Evolutionary conservation across 495 filamentous ascomycete species (phyloP).

Genomic region (Aspergillus saccharolyticus): DNA sequence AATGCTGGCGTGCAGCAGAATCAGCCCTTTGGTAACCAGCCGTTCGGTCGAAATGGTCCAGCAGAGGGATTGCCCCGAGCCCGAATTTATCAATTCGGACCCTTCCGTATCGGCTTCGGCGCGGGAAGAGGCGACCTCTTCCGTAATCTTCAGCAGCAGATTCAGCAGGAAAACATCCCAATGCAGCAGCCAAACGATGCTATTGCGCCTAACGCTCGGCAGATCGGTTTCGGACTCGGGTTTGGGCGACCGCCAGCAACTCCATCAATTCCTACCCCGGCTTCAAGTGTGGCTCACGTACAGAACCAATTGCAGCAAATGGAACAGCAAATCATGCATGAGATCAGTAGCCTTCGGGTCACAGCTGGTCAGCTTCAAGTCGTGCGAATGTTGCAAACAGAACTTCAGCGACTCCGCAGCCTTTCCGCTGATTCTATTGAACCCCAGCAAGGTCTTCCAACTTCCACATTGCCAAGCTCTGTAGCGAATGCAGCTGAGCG

Average conservation of each 20-base stretch:
- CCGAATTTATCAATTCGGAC: conserved; percentile 51
- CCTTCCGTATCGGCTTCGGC: conserved; percentile 55
- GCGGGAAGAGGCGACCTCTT: conserved; percentile 50
- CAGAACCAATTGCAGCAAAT: conserved; percentile 56
- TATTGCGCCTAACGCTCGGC: conserved; percentile 30
- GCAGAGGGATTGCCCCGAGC: conserved; percentile 36
- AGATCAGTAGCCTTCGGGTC: conserved; percentile 51
- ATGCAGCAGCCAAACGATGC: conserved; percentile 30
- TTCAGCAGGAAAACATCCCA: conserved; percentile 38
- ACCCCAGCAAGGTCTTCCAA: conserved; percentile 15
- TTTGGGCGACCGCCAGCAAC: conserved; percentile 35
- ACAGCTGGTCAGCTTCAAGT: conserved; percentile 52
- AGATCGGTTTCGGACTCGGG: conserved; percentile 42
- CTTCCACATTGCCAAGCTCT: conserved; percentile 19
- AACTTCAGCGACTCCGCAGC: conserved; percentile 57
- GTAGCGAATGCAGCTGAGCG: conserved; percentile 20
- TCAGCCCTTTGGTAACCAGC: conserved; percentile 27
- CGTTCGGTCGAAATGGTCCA: conserved; percentile 26
- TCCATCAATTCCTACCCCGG: conserved; percentile 14
- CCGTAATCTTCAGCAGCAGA: conserved; percentile 48
- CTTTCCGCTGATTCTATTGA: conserved; percentile 31
- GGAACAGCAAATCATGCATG: conserved; percentile 61
- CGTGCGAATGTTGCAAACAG: conserved; percentile 54
- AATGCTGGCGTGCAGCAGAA: conserved; percentile 26
- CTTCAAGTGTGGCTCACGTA: conserved; percentile 28